Percentiles rank a stretch among this genome's conserved stretches.
Evolutionary conservation across 148 eudicot species (phyloP).

Genomic region (Nepenthes gracilis): DNA sequence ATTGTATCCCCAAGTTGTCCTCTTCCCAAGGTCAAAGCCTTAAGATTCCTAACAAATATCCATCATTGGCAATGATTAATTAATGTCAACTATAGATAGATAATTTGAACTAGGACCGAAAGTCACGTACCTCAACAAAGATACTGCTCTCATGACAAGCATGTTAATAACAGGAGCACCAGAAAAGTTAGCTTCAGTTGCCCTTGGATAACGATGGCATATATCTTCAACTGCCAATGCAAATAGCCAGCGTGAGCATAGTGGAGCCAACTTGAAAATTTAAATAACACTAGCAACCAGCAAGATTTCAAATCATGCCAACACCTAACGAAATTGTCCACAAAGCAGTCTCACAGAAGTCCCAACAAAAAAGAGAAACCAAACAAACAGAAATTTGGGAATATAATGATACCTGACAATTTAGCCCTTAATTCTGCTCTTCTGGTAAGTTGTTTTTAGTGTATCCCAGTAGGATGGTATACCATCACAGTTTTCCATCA

Average conservation of each 20-base stretch:
- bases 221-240: slow-evolving; percentile 71
- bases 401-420: too few species aligned
- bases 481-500: too few species aligned
- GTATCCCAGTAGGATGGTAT: too few species aligned
- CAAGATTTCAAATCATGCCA: neutral
- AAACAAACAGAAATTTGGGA: too few species aligned
- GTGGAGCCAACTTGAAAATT: neutral
- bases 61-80: slow-evolving; percentile 8
- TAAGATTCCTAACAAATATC: slow-evolving; percentile 51
- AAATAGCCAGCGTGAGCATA: neutral
- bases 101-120: neutral
- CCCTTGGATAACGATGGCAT: slow-evolving; percentile 83
- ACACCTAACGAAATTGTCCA: neutral
- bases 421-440: too few species aligned
- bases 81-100: neutral
- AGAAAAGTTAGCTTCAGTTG: slow-evolving; percentile 55
- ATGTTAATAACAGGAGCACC: slow-evolving; percentile 48
- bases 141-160: slow-evolving; percentile 65
- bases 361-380: too few species aligned
- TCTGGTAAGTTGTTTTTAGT: too few species aligned
- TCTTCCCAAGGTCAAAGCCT: slow-evolving; percentile 62
- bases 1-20: slow-evolving; percentile 71
- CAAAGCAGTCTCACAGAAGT: too few species aligned
- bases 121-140: slow-evolving; percentile 51
- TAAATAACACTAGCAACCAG: neutral